These are phyloP conservation scores for Epichloe gansuensis DNA, from an alignment of 2,329 filamentous ascomycete species.

Conservation along the genomic window DNA sequence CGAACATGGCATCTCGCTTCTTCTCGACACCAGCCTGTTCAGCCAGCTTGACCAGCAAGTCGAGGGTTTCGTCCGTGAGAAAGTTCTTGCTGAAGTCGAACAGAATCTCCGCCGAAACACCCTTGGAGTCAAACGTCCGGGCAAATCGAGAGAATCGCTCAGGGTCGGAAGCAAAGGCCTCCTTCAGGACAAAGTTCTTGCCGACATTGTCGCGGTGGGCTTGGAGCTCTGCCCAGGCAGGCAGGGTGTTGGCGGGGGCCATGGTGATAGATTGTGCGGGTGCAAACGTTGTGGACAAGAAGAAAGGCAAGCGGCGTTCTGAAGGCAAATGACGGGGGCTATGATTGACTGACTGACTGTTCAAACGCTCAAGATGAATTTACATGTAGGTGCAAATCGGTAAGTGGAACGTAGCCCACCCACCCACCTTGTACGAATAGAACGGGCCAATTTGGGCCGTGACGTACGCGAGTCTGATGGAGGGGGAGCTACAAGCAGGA, in stretches of 20 bases:
- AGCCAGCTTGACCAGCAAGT: conserved; percentile 77
- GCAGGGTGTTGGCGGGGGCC: conserved; percentile 75
- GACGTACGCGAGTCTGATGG: no score
- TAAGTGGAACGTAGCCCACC: no score
- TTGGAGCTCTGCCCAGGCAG: conserved; percentile 83
- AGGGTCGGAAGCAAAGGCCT: conserved; percentile 81
- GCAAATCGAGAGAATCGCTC: conserved; percentile 84
- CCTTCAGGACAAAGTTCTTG: conserved; percentile 84
- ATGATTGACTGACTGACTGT: background rate
- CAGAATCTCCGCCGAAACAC: conserved; percentile 75
- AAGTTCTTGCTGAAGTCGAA: conserved; percentile 99
- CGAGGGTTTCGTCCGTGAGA: conserved; percentile 80
- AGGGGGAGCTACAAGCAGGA: no score
- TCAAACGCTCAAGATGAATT: background rate
- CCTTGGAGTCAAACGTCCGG: conserved; percentile 71
- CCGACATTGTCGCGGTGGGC: conserved; percentile 77
- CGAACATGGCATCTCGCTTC: conserved; percentile 95
- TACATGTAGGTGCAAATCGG: no score
- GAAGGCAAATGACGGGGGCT: background rate
- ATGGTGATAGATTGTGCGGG: conserved; percentile 30
- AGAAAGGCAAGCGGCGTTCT: background rate
- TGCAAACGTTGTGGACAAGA: background rate
- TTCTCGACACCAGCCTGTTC: conserved; percentile 84
- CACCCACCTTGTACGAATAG: no score
- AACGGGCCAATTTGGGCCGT: no score